Evolutionary conservation across 73 alveolate genomes (phyloP).

Genomic region (Stentor coeruleus): DNA sequence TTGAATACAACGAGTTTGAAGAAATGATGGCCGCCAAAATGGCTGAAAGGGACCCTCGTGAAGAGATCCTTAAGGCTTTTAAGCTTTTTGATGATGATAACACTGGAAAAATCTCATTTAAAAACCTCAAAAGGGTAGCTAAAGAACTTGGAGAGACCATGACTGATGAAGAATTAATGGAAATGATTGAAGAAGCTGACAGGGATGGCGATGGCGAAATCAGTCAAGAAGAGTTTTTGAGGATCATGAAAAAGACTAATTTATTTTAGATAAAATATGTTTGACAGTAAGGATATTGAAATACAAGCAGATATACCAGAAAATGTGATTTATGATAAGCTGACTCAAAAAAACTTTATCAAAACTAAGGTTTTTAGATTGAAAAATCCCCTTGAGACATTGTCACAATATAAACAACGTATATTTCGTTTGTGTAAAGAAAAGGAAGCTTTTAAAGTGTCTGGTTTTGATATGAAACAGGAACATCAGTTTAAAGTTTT

Average conservation of each 20-base stretch:
- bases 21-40: slow-evolving; percentile 62
- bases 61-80: slow-evolving; percentile 61
- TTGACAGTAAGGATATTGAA: background rate
- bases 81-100: slow-evolving; percentile 41
- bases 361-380: no score
- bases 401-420: background rate
- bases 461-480: background rate
- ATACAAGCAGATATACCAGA: background rate
- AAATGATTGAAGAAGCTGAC: slow-evolving; percentile 66
- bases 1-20: slow-evolving; percentile 52
- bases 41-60: slow-evolving; percentile 81
- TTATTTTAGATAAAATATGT: slow-evolving; percentile 36
- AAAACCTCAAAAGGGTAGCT: slow-evolving; percentile 74
- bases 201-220: slow-evolving; percentile 71
- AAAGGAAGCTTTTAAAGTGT: background rate
- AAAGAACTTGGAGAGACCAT: slow-evolving; percentile 71
- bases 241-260: slow-evolving; percentile 69
- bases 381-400: background rate
- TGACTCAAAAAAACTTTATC: no score
- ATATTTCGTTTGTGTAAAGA: background rate
- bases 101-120: slow-evolving; percentile 53
- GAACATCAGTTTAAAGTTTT: no score
- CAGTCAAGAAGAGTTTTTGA: slow-evolving; percentile 66
- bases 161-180: slow-evolving; percentile 75
- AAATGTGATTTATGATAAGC: no score